Evolutionary conservation across 768 basidiomycete species (phyloP).

Genomic region (Phanerochaete carnosa): DNA sequence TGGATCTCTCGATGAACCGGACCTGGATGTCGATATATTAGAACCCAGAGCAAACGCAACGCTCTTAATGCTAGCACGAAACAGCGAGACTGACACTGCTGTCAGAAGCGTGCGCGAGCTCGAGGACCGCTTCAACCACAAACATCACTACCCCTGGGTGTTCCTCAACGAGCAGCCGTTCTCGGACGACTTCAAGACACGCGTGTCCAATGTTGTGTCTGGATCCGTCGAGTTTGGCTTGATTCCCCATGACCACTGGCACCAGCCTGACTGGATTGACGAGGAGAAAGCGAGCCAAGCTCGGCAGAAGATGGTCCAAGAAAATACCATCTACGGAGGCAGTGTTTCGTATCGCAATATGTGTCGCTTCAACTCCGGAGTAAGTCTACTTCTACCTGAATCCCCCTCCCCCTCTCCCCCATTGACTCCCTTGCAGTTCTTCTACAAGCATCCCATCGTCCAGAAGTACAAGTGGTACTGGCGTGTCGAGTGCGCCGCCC

Average conservation of each 20-base stretch:
- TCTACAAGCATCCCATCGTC: constrained; percentile 68
- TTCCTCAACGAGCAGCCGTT: constrained; percentile 88
- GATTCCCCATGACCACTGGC: constrained; percentile 63
- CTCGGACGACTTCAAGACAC: constrained; percentile 62
- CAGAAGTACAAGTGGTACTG: constrained; percentile 74
- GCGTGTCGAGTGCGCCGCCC: constrained; percentile 54
- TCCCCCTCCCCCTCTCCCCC: background rate
- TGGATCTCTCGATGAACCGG: too few relatives aligned
- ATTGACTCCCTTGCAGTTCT: constrained; percentile 30
- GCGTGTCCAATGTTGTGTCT: constrained; percentile 20
- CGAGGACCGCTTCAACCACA: constrained; percentile 86
- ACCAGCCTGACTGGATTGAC: constrained; percentile 72
- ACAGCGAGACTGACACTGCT: constrained; percentile 57
- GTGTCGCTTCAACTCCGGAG: constrained; percentile 74
- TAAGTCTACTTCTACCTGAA: constrained; percentile 24
- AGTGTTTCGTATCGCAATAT: constrained; percentile 66
- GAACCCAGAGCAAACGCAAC: constrained; percentile 29
- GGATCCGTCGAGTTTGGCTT: constrained; percentile 49
- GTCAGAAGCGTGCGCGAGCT: constrained; percentile 66
- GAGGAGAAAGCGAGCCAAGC: constrained; percentile 54
- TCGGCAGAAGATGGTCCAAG: constrained; percentile 46
- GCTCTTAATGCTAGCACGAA: constrained; percentile 55
- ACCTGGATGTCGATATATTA: too few relatives aligned
- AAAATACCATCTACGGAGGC: constrained; percentile 49
- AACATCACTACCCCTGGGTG: constrained; percentile 80